Evolutionary conservation across 345 rosid species (phyloP).

Genomic region (Lepidium sativum): DNA sequence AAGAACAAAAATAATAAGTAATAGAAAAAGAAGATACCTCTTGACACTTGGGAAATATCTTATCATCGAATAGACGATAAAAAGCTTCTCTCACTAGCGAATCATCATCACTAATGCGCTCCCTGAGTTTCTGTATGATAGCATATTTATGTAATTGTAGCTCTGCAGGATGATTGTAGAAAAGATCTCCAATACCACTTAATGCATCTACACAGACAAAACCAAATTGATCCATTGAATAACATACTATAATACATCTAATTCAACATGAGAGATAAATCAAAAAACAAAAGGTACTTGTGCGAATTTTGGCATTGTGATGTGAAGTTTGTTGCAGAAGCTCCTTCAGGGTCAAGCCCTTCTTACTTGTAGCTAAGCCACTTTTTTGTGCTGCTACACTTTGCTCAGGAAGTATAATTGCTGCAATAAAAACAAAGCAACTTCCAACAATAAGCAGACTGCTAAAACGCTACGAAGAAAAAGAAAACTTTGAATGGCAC

Average conservation of each 20-base stretch:
- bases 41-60: slow-evolving; percentile 54
- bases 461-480: neutral
- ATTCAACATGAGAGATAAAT: neutral
- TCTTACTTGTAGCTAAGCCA: slow-evolving; percentile 81
- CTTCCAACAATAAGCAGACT: neutral
- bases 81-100: slow-evolving; percentile 50
- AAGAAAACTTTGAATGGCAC: neutral
- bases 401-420: slow-evolving; percentile 85
- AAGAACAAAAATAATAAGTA: neutral
- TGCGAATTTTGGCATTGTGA: slow-evolving; percentile 77
- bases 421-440: slow-evolving; percentile 30
- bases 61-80: slow-evolving; percentile 48
- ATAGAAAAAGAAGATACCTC: slow-evolving; percentile 43
- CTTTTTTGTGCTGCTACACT: slow-evolving; percentile 69
- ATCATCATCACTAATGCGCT: slow-evolving; percentile 64
- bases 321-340: slow-evolving; percentile 81
- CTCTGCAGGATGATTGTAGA: slow-evolving; percentile 58
- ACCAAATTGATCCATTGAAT: neutral
- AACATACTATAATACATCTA: neutral
- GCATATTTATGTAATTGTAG: slow-evolving; percentile 46
- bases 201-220: slow-evolving; percentile 53
- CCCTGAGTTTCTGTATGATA: slow-evolving; percentile 56
- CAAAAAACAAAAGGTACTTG: slow-evolving; percentile 37
- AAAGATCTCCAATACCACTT: slow-evolving; percentile 59
- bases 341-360: slow-evolving; percentile 79